A percentile compares a stretch with the other conserved stretches of the same genome.
Conservation (phyloP, 1,284 basidiomycete species). For the Vanrija sp. region DNA sequence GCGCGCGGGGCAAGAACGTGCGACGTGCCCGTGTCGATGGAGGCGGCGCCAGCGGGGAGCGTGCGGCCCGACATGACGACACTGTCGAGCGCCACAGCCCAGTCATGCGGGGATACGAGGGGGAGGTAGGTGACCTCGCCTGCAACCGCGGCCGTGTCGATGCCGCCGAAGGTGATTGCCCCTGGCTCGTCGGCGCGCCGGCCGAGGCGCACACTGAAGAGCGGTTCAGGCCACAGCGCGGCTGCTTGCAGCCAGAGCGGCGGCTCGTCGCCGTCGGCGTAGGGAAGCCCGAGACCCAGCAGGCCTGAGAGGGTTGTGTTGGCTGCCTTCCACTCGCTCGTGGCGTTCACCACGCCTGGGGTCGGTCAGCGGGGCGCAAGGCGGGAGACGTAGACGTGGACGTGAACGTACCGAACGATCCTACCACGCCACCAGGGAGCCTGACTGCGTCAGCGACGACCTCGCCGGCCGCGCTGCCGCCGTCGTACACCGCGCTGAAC, state of each 20-base stretch:
- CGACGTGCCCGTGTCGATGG: constrained; percentile 22
- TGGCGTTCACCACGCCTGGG: constrained; percentile 24
- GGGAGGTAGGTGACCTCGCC: background rate
- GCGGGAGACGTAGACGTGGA: too few species aligned
- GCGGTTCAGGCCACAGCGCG: background rate
- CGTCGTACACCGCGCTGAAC: background rate
- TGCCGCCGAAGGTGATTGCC: background rate
- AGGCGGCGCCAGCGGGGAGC: background rate
- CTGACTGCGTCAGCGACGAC: too few species aligned
- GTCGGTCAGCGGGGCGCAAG: too few species aligned
- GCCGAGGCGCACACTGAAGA: too few species aligned
- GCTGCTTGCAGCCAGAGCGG: too few species aligned
- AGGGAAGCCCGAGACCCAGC: too few species aligned
- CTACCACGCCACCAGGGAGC: too few species aligned
- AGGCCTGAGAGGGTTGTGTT: background rate
- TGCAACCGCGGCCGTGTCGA: background rate
- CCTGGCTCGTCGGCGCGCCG: constrained; percentile 29
- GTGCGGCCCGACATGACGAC: too few species aligned
- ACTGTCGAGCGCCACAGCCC: constrained; percentile 52
- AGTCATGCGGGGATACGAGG: constrained; percentile 39
- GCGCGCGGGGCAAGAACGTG: constrained; percentile 17
- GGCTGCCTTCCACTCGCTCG: constrained; percentile 28
- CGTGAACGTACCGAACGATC: too few species aligned
- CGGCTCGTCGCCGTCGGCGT: too few species aligned
- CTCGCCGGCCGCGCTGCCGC: background rate